Evolutionary conservation across 1,284 basidiomycete genomes (phyloP), one percentile per base, ranked within the genome.

Genomic region (Microstroma glucosiphilum): DNA sequence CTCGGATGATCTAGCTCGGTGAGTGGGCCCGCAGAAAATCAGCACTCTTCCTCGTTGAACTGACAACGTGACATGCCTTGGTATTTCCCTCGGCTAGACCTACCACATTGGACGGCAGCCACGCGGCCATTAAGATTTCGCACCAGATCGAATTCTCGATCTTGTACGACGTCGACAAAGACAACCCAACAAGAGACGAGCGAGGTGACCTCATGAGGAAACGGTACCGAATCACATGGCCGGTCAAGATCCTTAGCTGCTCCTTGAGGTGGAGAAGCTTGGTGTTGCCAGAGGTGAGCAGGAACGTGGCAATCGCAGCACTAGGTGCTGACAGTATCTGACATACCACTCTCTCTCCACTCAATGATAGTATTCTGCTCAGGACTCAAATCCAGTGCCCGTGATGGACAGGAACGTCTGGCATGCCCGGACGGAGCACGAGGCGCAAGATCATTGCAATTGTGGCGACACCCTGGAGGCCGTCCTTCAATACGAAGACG

Each of bases 211-310:
- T 25, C 8, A 6, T 54, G 17, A 21, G 51, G 51, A 54, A 26
- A 13, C 51, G 51, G 6, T 54, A 54, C 19, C n/a, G 51, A 17
- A 26, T 25, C 13, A 54, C 51, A 2, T 54, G 51, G 51, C 51
- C 51, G 2, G 51, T 54, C 17, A 23, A 19, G 51, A 21, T 54
- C 21, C 15, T 25, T 6, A 54, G 51, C 21, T 54, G 51, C 25
- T 19, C 51, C 6, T 25, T 54, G 51, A 17, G 51, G 17, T 54
- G 51, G 51, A 54, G 51, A 25, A 54, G 51, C 26, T 23, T 54
- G 21, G 25, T 54, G 21, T 26, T 54, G 51, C 51, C 51, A 54
- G 51, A 54, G 46, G 46, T 48, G 46, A 48, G 46, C 12, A 12
- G 11, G n/a, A 23, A n/a, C 17, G 17, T 12, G 12, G 17, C 46